Evolutionary conservation across 257 asterid species (phyloP).

Genomic region (Jasminum sambac): DNA sequence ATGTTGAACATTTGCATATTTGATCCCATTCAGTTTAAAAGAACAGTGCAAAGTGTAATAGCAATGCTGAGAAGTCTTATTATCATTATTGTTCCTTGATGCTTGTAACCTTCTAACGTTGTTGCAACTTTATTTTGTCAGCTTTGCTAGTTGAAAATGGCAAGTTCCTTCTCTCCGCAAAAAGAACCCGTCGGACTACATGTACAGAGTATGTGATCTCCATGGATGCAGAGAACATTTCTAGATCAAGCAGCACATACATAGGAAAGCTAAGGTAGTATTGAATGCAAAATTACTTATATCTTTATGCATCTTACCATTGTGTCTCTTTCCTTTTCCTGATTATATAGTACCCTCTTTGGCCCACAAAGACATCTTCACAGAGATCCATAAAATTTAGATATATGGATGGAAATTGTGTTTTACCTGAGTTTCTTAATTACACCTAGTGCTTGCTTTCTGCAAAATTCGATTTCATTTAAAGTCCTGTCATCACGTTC

Average conservation of each 20-base stretch:
- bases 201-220: conserved; percentile 95
- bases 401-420: too few species aligned
- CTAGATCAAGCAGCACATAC: conserved; percentile 87
- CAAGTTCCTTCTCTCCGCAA: conserved; percentile 95
- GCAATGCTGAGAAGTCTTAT: not conserved
- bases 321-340: not conserved
- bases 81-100: conserved; percentile 1
- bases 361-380: too few species aligned
- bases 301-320: not conserved
- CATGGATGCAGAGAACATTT: conserved; percentile 86
- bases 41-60: not conserved
- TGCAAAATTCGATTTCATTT: not conserved
- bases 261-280: conserved; percentile 83
- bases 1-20: not conserved
- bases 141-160: conserved; percentile 93
- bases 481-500: not conserved
- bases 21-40: not conserved
- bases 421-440: not conserved
- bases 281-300: not conserved
- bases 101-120: conserved; percentile 12
- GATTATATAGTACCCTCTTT: not conserved
- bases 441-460: not conserved
- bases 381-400: too few species aligned
- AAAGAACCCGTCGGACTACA: conserved; percentile 91
- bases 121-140: conserved; percentile 30